Evolutionary conservation across 352 stramenopile species (phyloP).

Genomic region (Discostella stelligera): DNA sequence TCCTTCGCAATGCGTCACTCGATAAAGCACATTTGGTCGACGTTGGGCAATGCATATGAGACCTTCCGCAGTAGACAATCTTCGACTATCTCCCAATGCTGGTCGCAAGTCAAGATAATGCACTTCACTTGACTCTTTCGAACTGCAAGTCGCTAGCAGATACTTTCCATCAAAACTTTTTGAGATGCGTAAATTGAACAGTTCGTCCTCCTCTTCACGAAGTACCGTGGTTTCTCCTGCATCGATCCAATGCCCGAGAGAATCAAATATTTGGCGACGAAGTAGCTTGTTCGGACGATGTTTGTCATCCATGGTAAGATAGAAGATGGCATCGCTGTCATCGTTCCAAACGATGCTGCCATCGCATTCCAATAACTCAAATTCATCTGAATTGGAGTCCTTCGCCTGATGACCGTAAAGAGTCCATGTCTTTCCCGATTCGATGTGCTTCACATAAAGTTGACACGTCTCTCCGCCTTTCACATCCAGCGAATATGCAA

Average conservation of each 20-base stretch:
- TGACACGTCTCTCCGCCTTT: slow-evolving; percentile 92
- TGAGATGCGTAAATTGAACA: slow-evolving; percentile 88
- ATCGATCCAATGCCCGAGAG: slow-evolving; percentile 68
- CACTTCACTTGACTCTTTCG: slow-evolving; percentile 90
- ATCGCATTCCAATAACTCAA: slow-evolving; percentile 55
- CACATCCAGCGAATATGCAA: slow-evolving; percentile 94
- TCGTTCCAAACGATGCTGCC: slow-evolving; percentile 88
- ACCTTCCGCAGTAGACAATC: slow-evolving; percentile 11
- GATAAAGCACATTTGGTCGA: slow-evolving; percentile 76
- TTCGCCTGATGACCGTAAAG: slow-evolving; percentile 23
- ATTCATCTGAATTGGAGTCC: slow-evolving; percentile 33
- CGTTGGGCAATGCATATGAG: slow-evolving; percentile 67
- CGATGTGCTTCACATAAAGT: slow-evolving; percentile 87
- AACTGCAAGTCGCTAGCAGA: slow-evolving; percentile 87
- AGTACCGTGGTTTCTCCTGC: slow-evolving; percentile 80
- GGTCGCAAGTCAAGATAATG: slow-evolving; percentile 80
- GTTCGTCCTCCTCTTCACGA: slow-evolving; percentile 92
- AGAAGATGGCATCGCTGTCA: slow-evolving; percentile 90
- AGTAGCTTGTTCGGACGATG: slow-evolving; percentile 93
- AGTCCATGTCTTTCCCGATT: slow-evolving; percentile 41
- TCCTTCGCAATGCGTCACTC: slow-evolving; percentile 86
- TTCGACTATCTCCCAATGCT: slow-evolving; percentile 3
- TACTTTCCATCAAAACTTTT: slow-evolving; percentile 92
- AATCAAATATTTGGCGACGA: slow-evolving; percentile 84
- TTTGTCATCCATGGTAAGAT: slow-evolving; percentile 84